Evolutionary conservation across 305 asterid species (phyloP).

Genomic region (Solanum hybrid): DNA sequence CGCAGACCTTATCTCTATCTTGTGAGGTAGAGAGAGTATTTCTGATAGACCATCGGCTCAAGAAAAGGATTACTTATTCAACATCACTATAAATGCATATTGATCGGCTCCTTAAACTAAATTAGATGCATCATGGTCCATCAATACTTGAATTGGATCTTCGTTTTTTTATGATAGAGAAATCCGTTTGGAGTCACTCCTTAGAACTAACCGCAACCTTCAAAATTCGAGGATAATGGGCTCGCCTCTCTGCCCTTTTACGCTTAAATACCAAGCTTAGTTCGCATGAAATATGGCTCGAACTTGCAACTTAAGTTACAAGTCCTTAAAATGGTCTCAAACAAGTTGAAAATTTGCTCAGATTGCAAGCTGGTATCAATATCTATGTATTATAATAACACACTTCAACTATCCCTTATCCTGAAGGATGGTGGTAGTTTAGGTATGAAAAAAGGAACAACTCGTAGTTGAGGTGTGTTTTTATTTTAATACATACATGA

Average conservation of each 20-base stretch:
- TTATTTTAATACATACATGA: too few relatives aligned
- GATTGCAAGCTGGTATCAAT: conserved; percentile 52
- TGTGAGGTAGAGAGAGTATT: rapidly evolving
- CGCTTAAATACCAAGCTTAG: not conserved
- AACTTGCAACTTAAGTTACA: not conserved
- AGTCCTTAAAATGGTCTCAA: conserved; percentile 46
- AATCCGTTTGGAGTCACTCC: not conserved
- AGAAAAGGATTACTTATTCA: not conserved
- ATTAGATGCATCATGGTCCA: not conserved
- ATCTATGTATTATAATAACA: not conserved
- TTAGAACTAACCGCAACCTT: not conserved
- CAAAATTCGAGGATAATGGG: conserved; percentile 6
- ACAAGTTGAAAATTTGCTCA: conserved; percentile 68
- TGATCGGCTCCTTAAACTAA: not conserved
- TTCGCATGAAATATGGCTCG: not conserved
- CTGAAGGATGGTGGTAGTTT: not conserved
- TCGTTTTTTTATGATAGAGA: not conserved
- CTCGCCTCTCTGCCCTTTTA: not conserved
- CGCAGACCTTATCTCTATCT: rapidly evolving
- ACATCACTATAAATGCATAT: too few relatives aligned
- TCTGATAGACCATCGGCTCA: not conserved
- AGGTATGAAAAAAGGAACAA: not conserved
- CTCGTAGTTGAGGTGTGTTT: not conserved
- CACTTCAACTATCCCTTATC: not conserved
- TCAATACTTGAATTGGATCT: not conserved